Base-by-base conservation (phyloP, 2,329 filamentous ascomycete genomes). In the Phialophora expanda region DNA sequence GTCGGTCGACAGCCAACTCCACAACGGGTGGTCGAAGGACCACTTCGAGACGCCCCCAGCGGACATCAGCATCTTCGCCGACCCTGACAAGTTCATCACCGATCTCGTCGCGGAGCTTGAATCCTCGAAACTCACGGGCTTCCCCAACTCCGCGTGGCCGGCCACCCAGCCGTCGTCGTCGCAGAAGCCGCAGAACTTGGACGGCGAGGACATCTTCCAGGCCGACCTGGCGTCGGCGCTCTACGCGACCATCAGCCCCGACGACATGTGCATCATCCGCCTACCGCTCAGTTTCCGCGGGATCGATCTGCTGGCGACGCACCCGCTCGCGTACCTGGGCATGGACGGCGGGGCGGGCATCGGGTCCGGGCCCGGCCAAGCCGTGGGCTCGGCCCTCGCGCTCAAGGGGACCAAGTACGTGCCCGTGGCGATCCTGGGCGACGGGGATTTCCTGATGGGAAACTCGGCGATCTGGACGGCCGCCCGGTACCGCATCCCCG, bases 251-350 rank as follows among this genome's bases (percentile, higher is more conserved):
- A 26, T 58, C 22, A 58, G 38, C 38, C 56, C 56, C 14, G 38
- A 58, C n/a, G 56, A 58, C 38, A 58, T 58, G 56, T 58, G 56
- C 56, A 58, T 58, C 22, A 58, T 58, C 24, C 56, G 56, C 24
- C 24, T 58, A 4, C 56, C 56, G 5, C 56, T 58, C 38, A 58
- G 56, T 46, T 58, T 58, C 56, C 56, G 56, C 14, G 56, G 56
- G 24, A 58, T 58, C 17, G 56, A 58, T 22, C 56, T 58, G 4
- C 56, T 58, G 11, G 56, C 56, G 11, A 58, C 56, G 3, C 56
- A 58, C 26, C 56, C 56, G 8, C 38, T 58, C n/a, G 56, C 56
- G 8, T 58, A 58, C 38, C 56, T 58, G 24, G 56, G 56, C 34
- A 58, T 58, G 56, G 56, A 58, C 22, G 56, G 56, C 38, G 56